phyloP scores from a whole-genome alignment of 306 rosid genomes.

The cucumber (Cucumis sativus) region Cucumber_9930_V3 NC_026658.2:22482501-22483000 shows the following conservation, averaged over 20 bases:
- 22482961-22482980: not conserved
- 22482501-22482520: not conserved
- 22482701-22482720: not conserved
- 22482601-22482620: not conserved
- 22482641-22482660: not conserved
- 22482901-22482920: not conserved
- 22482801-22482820: not conserved
- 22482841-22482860: not conserved
- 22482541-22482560: too few species aligned
- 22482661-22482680: not conserved
- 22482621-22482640: not conserved
- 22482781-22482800: not conserved
- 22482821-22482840: not conserved
- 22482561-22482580: too few species aligned
- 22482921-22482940: not conserved
- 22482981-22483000: not conserved
- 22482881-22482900: slow-evolving; percentile 4
- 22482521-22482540: too few species aligned
- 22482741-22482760: not conserved
- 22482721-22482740: not conserved
- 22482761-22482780: not conserved
- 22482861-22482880: not conserved
- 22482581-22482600: not conserved
- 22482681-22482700: not conserved
- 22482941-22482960: not conserved